Evolutionary conservation across 2,329 filamentous ascomycete genomes (phyloP), one percentile per base, ranked within the genome.

Genomic region (Calonectria fujianensis): DNA sequence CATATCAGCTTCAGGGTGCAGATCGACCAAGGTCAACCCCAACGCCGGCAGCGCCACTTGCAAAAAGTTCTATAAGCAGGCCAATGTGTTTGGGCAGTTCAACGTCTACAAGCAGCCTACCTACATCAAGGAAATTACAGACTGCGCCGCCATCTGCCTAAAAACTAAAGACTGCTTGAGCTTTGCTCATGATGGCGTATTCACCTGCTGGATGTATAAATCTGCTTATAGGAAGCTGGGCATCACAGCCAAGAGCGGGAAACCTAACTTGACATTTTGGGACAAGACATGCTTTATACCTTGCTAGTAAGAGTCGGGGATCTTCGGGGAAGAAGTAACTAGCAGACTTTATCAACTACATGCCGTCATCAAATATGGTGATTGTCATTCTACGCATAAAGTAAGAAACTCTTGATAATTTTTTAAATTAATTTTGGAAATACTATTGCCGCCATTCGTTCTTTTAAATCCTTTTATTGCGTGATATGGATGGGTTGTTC

Each of bases 81-180:
- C 51, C 14, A 54, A 32, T 32, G 51, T 54, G 29, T 54, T 54
- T 54, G 27, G 20, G 4, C 32, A 54, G 51, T 54, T 54, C 27
- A 54, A 54, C 29, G 29, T 54, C 29, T 54, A 54, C 8, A 54
- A 54, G 29, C 4, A 6, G 9, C 51, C 51, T 11, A 54, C 51
- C 14, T 54, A 54, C 27, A 32, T 54, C 51, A 54, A 54, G 51
- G 51, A 54, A 32, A 5, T 54, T 9, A 16, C 51, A 4, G 51
- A 54, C 51, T 54, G 51, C 29, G 51, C 51, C 27, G 51, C 51
- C 51, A 32, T 54, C 51, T 54, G 51, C 51, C 51, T 54, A 18
- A 54, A 54, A n/a, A 54, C 51, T 1, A 7, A 7, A 16, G 32
- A 54, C 3, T 54, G 51, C 27, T 18, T 20, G 51, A 54, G 51